A percentile compares a stretch with the other conserved stretches of the same genome.
Conservation (phyloP, 345 rosid species). For the Gossypium bickii region DNA sequence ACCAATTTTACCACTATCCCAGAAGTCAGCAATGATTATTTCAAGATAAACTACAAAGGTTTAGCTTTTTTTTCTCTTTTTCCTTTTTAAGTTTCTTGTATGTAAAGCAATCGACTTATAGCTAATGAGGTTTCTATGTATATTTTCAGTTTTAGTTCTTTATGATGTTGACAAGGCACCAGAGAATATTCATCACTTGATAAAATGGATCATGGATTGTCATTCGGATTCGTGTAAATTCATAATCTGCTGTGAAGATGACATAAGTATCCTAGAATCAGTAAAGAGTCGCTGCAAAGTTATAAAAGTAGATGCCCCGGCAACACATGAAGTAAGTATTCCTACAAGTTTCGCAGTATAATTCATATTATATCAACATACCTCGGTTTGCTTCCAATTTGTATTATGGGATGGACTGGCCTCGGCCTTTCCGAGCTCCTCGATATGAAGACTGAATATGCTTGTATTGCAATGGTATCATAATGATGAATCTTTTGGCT, state of each 20-base stretch:
- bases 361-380: background rate
- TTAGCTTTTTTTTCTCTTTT: background rate
- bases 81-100: background rate
- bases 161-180: slow-evolving; percentile 49
- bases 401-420: background rate
- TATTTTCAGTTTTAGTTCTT: slow-evolving; percentile 49
- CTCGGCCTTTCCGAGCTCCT: background rate
- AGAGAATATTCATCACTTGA: slow-evolving; percentile 51
- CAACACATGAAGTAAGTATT: slow-evolving; percentile 56
- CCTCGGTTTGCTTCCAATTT: background rate
- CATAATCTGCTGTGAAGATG: slow-evolving; percentile 63
- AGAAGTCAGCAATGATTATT: slow-evolving; percentile 42
- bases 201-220: slow-evolving; percentile 70
- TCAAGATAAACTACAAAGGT: slow-evolving; percentile 56
- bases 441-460: background rate
- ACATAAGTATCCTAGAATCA: slow-evolving; percentile 37
- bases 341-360: background rate
- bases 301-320: slow-evolving; percentile 46
- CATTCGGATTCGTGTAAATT: slow-evolving; percentile 56
- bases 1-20: slow-evolving; percentile 31
- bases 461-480: no score
- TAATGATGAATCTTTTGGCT: background rate
- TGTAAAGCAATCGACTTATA: background rate
- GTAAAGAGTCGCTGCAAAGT: slow-evolving; percentile 54
- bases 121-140: slow-evolving; percentile 16